Evolutionary conservation across 441 rosid genomes (phyloP), one percentile per base, ranked within the genome.

Genomic region (Populus trichocarpa): DNA sequence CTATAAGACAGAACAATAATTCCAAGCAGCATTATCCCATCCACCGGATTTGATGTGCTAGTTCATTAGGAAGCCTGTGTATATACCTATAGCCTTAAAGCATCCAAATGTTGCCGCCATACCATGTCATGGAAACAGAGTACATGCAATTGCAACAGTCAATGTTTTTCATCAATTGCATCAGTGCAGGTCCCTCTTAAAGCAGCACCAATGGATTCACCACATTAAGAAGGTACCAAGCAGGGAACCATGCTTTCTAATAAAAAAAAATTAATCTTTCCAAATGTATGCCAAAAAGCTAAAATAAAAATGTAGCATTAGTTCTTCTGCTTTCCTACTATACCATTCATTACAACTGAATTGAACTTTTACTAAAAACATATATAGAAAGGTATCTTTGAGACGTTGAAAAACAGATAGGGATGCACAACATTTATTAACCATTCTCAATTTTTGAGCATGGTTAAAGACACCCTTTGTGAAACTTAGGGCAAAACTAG

Each of bases 111-210:
- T n/a, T 46, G 22, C 53, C 7, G 8, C 30, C 66, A 78, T 30
- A 69, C 66, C 18, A 35, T 53, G 35, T 26, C 13, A 50, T 20
- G 9, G 22, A 33, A 22, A 1, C 30, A 18, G 20, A 16, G 1
- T 2, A 18, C 30, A 38, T 53, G 69, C 36, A 25, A 61, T 57
- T 35, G 40, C 72, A 73, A 5, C 20, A 7, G 3, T 10, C 18
- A 79, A 63, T 35, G 36, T 61, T 32, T 38, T 32, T 53, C 67
- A 40, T 67, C 36, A 25, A 61, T 57, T 35, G 40, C 72, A 73
- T 9, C 20, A 7, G 3, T 10, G n/a, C 50, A 22, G 36, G 26
- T 65, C 46, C 59, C 65, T 38, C 70, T 11, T n/a, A 70, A 71
- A 32, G 65, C 79, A 71, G 23, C 23, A 65, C 26, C 20, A 18